Evolutionary conservation across 1,284 basidiomycete species (phyloP), one percentile per base, ranked within the genome.

Genomic region (Flammula alnicola): DNA sequence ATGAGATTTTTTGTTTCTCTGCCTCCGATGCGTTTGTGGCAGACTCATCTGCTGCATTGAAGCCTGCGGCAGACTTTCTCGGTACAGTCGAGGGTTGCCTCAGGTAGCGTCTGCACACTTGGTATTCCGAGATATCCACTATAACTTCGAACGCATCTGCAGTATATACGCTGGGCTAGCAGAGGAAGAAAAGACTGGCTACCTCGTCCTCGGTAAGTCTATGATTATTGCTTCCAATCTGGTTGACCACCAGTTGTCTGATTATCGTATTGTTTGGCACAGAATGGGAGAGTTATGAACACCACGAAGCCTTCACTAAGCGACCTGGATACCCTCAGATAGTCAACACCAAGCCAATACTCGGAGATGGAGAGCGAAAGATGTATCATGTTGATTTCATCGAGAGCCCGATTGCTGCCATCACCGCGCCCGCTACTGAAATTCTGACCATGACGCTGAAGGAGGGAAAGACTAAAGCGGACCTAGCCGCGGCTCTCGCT

Each of bases 221-320:
- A 41, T 16, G n/a, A 14, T 33, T 22, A 30, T 12, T 6, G n/a
- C n/a, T n/a, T n/a, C n/a, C n/a, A n/a, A n/a, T n/a, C n/a, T n/a
- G n/a, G 16, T 25, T 11, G 23, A 10, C 9, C 19, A 5, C n/a
- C n/a, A 26, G 11, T 16, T 32, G 20, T 26, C 20, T 37, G 7
- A 12, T 27, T n/a, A 19, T 11, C 20, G n/a, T 0, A 1, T 17
- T 42, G 5, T 51, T 32, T 31, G 3, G 10, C n/a, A n/a, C 37
- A 66, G 66, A 63, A 29, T 68, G 66, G 66, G 62, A 66, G 32
- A 60, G 58, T 9, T 51, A 50, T 17, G 65, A 61, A 19, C 56
- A 59, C 51, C 60, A 63, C 48, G 31, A 55, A 51, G 52, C 55
- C n/a, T 42, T 64, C 41, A 54, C 52, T 23, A 42, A 54, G 1